Base-by-base conservation (phyloP, 164 flowering plant genomes). In the Berberis thunbergii region DNA sequence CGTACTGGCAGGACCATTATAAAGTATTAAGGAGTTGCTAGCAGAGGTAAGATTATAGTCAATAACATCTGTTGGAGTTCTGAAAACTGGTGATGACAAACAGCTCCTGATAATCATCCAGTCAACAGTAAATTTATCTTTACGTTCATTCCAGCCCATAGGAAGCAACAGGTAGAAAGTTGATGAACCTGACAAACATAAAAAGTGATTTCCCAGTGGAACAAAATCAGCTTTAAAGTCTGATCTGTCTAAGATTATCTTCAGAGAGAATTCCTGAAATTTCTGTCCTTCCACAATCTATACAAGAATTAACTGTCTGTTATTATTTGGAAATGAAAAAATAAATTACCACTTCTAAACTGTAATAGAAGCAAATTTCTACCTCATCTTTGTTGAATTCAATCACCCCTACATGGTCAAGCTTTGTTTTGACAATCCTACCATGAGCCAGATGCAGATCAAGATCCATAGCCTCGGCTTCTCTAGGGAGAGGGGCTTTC, bases 81-180 rank as follows among this genome's bases (percentile, higher is more conserved):
- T 70, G 11, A 89, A 95, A 66, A 86, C 67, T 57, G 97, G 87
- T 44, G 99, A 95, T 49, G 92, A 86, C 52, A 95, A 76, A 72
- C 95, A 89, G 63, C 78, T 77, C 61, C 49, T 78, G 44, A 91
- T 60, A 54, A 73, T 66, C 50, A 58, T 62, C 99, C 99, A 95
- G 64, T 95, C 97, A 59, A 95, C 81, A 41, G 62, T 69, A 59
- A 80, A 57, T 58, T 6, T 52, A 9, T 66, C 67, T 40, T 67
- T 62, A 56, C 50, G 7, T 2, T 74, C 77, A 61, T 63, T 57
- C 61, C 64, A 40, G 64, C 62, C 71, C 48, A 89, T 66, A 13
- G 99, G 99, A 72, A 95, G 98, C 78, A 95, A 71, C 2, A 91
- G 78, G 64, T 95, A 95, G 70, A 75, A 86, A 4, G 88, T 85